Evolutionary conservation across 345 rosid genomes (phyloP).

Genomic region (Durio zibethinus): DNA sequence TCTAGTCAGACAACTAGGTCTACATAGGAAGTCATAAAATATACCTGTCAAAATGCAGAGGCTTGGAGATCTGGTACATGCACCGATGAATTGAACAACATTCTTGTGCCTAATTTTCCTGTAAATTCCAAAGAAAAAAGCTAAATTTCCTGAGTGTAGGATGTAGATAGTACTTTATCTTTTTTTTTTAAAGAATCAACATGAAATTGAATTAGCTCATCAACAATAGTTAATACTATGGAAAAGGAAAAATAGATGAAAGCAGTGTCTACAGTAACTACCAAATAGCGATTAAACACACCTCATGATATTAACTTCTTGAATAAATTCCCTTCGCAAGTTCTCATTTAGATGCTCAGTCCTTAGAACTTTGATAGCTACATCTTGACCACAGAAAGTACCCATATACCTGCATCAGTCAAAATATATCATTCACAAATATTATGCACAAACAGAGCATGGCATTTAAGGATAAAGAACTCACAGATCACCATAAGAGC

Average conservation of each 20-base stretch:
- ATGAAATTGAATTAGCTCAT: neutral
- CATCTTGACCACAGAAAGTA: conserved; percentile 46
- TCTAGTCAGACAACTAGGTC: neutral
- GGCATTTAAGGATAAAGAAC: conserved; percentile 15
- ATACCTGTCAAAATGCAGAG: conserved; percentile 61
- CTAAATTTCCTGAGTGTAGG: conserved; percentile 2
- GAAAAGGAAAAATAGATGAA: conserved; percentile 1
- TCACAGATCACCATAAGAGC: conserved; percentile 49
- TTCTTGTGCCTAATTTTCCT: conserved; percentile 66
- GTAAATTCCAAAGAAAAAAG: conserved; percentile 18
- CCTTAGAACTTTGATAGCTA: conserved; percentile 50
- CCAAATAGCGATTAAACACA: conserved; percentile 15
- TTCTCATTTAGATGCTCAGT: conserved; percentile 38
- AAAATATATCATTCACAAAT: conserved; percentile 6
- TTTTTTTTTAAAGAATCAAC: neutral
- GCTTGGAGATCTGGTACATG: conserved; percentile 53
- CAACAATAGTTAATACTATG: neutral
- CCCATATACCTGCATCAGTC: conserved; percentile 46
- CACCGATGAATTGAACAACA: conserved; percentile 62
- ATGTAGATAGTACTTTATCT: neutral
- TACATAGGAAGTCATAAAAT: conserved; percentile 3
- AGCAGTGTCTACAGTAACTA: neutral
- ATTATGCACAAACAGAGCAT: conserved; percentile 8
- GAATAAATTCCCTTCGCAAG: conserved; percentile 43
- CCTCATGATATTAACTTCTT: conserved; percentile 60